Evolutionary conservation across 257 asterid genomes (phyloP).

Genomic region (Plantago elongata): DNA sequence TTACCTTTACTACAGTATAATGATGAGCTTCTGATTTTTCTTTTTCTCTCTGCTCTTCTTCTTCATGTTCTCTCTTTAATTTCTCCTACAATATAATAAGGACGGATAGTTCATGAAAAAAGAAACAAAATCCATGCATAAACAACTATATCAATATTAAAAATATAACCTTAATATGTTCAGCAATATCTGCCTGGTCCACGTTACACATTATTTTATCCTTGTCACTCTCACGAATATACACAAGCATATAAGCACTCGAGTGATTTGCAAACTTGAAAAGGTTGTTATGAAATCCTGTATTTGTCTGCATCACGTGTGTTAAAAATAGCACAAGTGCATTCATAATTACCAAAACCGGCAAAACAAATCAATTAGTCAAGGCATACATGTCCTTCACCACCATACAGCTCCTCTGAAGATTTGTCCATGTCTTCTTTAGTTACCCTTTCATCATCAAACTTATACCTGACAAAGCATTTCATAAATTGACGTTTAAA

Average conservation of each 20-base stretch:
- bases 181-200: slow-evolving; percentile 67
- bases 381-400: slow-evolving; percentile 53
- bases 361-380: neutral
- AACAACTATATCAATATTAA: neutral
- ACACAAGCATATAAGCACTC: slow-evolving; percentile 71
- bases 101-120: neutral
- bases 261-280: slow-evolving; percentile 62
- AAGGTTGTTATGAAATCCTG: slow-evolving; percentile 58
- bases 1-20: slow-evolving; percentile 26
- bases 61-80: slow-evolving; percentile 23
- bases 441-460: slow-evolving; percentile 69
- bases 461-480: slow-evolving; percentile 42
- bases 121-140: neutral
- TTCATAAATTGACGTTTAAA: slow-evolving; percentile 5
- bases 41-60: slow-evolving; percentile 17
- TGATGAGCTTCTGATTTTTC: slow-evolving; percentile 27
- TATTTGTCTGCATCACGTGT: slow-evolving; percentile 61
- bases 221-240: slow-evolving; percentile 61
- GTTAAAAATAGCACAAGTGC: slow-evolving; percentile 25
- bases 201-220: slow-evolving; percentile 65
- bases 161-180: slow-evolving; percentile 52
- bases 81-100: slow-evolving; percentile 10
- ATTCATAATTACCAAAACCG: slow-evolving; percentile 3
- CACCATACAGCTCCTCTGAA: slow-evolving; percentile 70
- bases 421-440: slow-evolving; percentile 57